Base-by-base conservation (phyloP, 495 filamentous ascomycete genomes). In the Staphylotrichum longicolle region DNA sequence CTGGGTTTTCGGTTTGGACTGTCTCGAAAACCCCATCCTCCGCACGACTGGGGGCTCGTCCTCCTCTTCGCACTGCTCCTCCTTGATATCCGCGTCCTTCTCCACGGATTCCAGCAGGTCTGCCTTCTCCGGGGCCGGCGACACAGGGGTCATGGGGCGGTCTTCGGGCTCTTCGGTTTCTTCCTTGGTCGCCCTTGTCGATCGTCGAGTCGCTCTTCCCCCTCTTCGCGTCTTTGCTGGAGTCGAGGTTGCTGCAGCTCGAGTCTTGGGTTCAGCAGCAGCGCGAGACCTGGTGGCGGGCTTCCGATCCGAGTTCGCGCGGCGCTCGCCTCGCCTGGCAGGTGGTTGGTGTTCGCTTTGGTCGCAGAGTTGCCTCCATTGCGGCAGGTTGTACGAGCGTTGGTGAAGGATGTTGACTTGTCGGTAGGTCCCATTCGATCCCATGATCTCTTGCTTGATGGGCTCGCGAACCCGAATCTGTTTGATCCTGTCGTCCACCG, bases 361-460 rank as follows among this genome's bases (percentile, higher is more conserved):
- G 54, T 96, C 88, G 67, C 91, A 95, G 42, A 98, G 79, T 45
- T 86, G 84, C 63, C 91, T 90, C 94, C 94, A 98, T 73, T 98
- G 91, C 1, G 93, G 93, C 7, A 98, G 80, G 70, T 96, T 98
- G 77, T 98, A 98, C 32, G 90, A 90, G 72, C 95, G 82, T 73
- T 95, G 91, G 73, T 95, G 93, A 70, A 96, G 88, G 39, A 98
- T 90, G 68, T 98, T 98, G 68, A 91, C 89, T 66, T 98, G 95
- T 33, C 93, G 92, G 70, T 96, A 98, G 39, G 88, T 93, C 34
- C 95, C 94, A 67, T 93, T 88, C 54, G 86, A 90, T 9, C 93
- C 95, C 79, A 91, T 91, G 70, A 98, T 98, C 66, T 98, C 94
- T 70, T 98, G 94, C 69, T 89, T 94, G 72, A 98, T 98, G 9